Percentiles rank a stretch among this genome's conserved stretches.
These are phyloP conservation scores for Alternaria triticimaculans DNA, from an alignment of 2,329 filamentous ascomycete species.

Conservation along the genomic window DNA sequence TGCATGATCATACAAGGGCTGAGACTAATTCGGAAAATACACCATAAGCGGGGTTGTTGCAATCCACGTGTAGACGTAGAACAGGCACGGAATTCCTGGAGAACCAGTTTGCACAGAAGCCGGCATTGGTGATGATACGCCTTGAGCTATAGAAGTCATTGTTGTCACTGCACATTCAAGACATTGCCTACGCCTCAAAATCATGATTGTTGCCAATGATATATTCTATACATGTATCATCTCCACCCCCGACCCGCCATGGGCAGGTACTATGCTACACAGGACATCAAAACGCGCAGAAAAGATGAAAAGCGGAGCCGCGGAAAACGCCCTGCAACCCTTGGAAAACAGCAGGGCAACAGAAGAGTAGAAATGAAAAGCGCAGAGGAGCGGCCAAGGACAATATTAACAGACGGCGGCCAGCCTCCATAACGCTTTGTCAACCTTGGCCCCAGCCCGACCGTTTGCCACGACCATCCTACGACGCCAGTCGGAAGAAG, in stretches of 20 bases:
- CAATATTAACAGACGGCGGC: conserved; percentile 26
- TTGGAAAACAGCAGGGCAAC: conserved; percentile 6
- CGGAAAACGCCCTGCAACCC: conserved; percentile 28
- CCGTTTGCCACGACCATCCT: neutral
- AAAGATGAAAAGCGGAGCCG: conserved; percentile 20
- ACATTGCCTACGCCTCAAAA: neutral
- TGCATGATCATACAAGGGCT: accelerated
- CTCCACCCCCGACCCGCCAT: conserved; percentile 4
- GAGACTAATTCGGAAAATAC: neutral
- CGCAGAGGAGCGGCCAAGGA: conserved; percentile 17
- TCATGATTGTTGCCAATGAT: conserved; percentile 4
- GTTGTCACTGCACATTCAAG: neutral
- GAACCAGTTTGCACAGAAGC: neutral
- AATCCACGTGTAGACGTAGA: neutral
- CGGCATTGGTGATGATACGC: neutral
- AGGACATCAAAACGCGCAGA: conserved; percentile 6
- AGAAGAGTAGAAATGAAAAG: conserved; percentile 37
- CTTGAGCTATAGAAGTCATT: neutral
- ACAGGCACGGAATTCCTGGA: neutral
- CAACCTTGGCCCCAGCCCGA: neutral
- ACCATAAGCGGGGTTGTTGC: neutral
- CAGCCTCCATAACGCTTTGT: conserved; percentile 11
- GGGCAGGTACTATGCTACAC: conserved; percentile 23
- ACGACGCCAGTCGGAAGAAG: neutral
- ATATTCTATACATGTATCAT: conserved; percentile 26